These are phyloP conservation scores for Malus asiatica DNA, from an alignment of 306 rosid species.

Conservation along the genomic window DNA sequence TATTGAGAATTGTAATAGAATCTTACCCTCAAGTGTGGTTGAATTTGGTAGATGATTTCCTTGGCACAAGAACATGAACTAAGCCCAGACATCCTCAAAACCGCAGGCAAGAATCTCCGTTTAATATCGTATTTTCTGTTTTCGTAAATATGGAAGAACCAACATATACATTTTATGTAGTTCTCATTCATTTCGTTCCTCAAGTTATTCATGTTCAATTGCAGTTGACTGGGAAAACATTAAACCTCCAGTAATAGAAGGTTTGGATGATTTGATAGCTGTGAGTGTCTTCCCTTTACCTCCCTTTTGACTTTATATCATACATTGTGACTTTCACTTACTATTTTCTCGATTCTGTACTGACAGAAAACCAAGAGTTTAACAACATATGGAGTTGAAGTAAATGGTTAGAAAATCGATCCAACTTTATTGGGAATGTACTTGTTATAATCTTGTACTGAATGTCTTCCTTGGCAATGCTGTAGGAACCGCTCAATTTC, in stretches of 20 bases:
- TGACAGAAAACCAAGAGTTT: constrained; percentile 48
- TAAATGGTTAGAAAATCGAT: constrained; percentile 43
- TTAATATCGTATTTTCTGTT: background rate
- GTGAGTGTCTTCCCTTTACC: constrained; percentile 36
- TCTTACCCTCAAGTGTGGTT: background rate
- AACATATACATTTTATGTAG: background rate
- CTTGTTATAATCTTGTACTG: constrained; percentile 11
- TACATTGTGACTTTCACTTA: background rate
- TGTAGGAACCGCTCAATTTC: constrained; percentile 39
- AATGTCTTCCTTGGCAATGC: constrained; percentile 6
- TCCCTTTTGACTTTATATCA: background rate
- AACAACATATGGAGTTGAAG: constrained; percentile 20
- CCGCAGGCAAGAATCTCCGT: constrained; percentile 37
- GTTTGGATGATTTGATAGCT: constrained; percentile 50
- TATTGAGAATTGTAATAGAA: background rate
- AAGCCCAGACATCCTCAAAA: constrained; percentile 47
- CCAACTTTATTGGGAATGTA: background rate
- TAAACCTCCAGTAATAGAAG: constrained; percentile 67
- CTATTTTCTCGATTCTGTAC: constrained; percentile 10
- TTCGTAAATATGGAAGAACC: background rate
- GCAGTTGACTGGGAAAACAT: constrained; percentile 60
- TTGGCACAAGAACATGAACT: constrained; percentile 72
- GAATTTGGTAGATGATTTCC: constrained; percentile 50
- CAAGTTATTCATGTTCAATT: constrained; percentile 1
- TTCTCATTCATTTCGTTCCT: background rate